A percentile compares a stretch with the other conserved stretches of the same genome.
phyloP scores from a whole-genome alignment of 2,329 filamentous ascomycete species.

The Camillea tinctor region DNA sequence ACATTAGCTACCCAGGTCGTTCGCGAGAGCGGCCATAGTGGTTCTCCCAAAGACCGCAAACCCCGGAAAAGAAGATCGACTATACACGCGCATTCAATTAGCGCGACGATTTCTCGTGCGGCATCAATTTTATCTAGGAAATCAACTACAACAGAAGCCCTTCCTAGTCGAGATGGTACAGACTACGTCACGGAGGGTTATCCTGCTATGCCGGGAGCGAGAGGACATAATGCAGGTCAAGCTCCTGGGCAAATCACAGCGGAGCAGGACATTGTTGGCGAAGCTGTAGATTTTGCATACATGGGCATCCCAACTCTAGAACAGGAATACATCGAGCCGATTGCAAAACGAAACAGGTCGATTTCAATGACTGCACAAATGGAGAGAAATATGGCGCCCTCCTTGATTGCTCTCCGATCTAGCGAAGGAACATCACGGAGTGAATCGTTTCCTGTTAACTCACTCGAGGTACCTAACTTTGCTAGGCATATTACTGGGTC shows the following conservation, averaged over 20 bases:
- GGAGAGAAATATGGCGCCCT: slow-evolving; percentile 25
- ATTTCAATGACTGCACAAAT: slow-evolving; percentile 32
- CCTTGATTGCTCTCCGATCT: slow-evolving; percentile 12
- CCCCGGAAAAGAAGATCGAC: slow-evolving; percentile 12
- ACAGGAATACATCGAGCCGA: slow-evolving; percentile 8
- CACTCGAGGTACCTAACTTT: slow-evolving; percentile 11
- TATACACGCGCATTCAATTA: slow-evolving; percentile 15
- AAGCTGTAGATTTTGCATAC: neutral
- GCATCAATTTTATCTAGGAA: slow-evolving; percentile 31
- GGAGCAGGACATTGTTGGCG: neutral
- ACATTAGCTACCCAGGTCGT: slow-evolving; percentile 3
- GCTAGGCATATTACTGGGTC: slow-evolving; percentile 24
- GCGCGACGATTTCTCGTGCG: slow-evolving; percentile 23
- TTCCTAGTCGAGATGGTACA: slow-evolving; percentile 18
- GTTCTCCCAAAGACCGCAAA: slow-evolving; percentile 1
- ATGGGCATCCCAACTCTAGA: slow-evolving; percentile 14
- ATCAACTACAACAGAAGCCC: slow-evolving; percentile 33
- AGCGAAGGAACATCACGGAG: slow-evolving; percentile 5
- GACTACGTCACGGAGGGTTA: neutral
- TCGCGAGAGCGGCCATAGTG: neutral
- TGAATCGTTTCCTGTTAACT: slow-evolving; percentile 9
- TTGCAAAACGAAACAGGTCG: slow-evolving; percentile 12
- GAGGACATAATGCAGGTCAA: neutral
- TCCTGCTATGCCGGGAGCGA: slow-evolving; percentile 2
- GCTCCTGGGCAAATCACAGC: neutral